Evolutionary conservation across 371 early-diverging fungal species (phyloP), one percentile per base, ranked within the genome.

Genomic region (Rhizopus microsporus): DNA sequence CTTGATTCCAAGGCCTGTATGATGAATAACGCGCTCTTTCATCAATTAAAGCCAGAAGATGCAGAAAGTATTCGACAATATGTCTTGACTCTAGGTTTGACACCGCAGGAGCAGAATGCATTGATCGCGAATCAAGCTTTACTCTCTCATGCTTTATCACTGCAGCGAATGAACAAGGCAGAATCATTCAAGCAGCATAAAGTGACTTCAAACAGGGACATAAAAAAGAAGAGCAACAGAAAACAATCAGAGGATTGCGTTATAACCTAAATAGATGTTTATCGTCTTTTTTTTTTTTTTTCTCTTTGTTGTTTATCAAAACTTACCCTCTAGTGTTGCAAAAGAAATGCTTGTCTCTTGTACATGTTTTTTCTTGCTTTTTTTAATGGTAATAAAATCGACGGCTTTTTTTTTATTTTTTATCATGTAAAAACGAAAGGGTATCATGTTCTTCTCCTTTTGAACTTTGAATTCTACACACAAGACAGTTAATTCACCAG

Each of bases 1-100:
- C 13, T 37, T 7, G 38, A 37, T 37, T 37, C 38, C 7, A 37
- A 37, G 13, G 13, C 2, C 38, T 10, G 13, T 13, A 37, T 37
- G 38, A 37, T 37, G 38, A 37, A 37, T 13, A 37, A 43, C n/a
- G 8, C 15, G n/a, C 17, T 43, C 7, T 43, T 43, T n/a, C 44
- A 17, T n/a, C 60, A 56, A 42, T 33, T 66, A 34, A 61, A 57
- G 9, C 58, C 66, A 23, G 59, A 57, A 35, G 57, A 75, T 53
- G 69, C 66, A 10, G 74, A 72, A 40, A 71, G 52, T 34, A 74
- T 77, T 54, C 69, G 63, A 3, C 67, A 72, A 34, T 74, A 74
- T 44, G 56, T 70, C 3, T 45, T 58, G 23, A 65, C 74, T 4
- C 55, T 77, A 9, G 77, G 77, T 23, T 46, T 74, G n/a, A 74